Evolutionary conservation across 352 stramenopile genomes (phyloP).

Genomic region (Phytophthora agathidicida): DNA sequence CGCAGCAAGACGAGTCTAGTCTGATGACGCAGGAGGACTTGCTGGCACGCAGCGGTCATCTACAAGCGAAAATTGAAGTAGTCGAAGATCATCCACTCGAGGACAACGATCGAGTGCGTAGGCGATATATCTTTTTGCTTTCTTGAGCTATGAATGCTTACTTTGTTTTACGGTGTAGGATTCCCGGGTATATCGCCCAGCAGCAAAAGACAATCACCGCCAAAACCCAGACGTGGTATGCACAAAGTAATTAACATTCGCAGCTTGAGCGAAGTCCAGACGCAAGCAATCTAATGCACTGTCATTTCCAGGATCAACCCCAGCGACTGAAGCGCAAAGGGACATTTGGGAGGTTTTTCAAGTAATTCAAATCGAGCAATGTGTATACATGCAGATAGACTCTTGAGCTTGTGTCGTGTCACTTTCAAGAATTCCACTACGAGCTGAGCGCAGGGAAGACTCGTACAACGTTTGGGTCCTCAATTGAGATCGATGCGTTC

Average conservation of each 20-base stretch:
- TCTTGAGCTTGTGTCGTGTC: neutral
- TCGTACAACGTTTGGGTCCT: conserved; percentile 52
- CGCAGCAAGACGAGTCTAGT: conserved; percentile 11
- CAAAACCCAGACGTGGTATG: neutral
- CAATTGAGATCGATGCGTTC: conserved; percentile 42
- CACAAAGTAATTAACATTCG: neutral
- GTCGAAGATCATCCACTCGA: neutral
- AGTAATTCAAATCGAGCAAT: neutral
- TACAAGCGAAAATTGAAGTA: conserved; percentile 2
- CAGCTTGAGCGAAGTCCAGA: no score
- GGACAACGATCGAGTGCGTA: conserved; percentile 1
- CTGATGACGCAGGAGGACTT: conserved; percentile 28
- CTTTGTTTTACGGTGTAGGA: neutral
- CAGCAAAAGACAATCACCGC: neutral
- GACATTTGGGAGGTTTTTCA: conserved; percentile 23
- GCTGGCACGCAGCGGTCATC: neutral
- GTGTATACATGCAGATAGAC: no score
- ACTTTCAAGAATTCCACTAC: neutral
- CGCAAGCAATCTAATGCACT: neutral
- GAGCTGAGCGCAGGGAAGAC: conserved; percentile 43
- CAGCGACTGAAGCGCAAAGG: conserved; percentile 37
- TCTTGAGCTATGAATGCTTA: conserved; percentile 8
- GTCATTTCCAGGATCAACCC: neutral
- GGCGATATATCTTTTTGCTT: neutral
- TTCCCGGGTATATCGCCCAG: no score